Evolutionary conservation across 305 asterid species (phyloP).

Genomic region (Ilex paraguariensis): DNA sequence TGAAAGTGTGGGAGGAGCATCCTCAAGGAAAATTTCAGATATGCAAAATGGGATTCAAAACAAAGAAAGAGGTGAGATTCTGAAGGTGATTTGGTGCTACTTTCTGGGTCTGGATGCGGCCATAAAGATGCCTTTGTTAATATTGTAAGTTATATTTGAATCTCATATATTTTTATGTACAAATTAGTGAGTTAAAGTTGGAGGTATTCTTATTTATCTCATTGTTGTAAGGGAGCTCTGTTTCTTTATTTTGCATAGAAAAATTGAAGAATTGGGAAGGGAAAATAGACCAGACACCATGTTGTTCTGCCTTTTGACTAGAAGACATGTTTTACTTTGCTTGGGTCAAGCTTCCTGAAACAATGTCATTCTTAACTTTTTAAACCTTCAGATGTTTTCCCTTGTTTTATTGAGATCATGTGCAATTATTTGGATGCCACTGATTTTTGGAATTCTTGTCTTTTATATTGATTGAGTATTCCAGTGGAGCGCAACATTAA

Average conservation of each 20-base stretch:
- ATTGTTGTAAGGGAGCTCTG: background rate
- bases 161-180: too few relatives aligned
- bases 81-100: constrained; percentile 51
- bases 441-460: too few relatives aligned
- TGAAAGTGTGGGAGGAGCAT: constrained; percentile 39
- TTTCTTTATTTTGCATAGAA: background rate
- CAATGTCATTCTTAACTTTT: background rate
- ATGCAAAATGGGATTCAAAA: constrained; percentile 26
- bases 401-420: background rate
- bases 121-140: constrained; percentile 60
- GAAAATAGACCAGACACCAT: too few relatives aligned
- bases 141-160: constrained; percentile 51
- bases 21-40: constrained; percentile 37
- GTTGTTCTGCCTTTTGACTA: too few relatives aligned
- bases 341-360: too few relatives aligned
- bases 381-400: background rate
- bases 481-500: too few relatives aligned
- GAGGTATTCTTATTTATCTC: background rate
- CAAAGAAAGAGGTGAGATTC: constrained; percentile 33
- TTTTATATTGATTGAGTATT: too few relatives aligned
- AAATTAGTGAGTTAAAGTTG: background rate
- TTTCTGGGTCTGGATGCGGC: constrained; percentile 64
- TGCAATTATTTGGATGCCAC: too few relatives aligned
- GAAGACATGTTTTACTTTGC: background rate
- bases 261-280: background rate